Base-by-base conservation (phyloP, 495 filamentous ascomycete species). In the Tuber umbilicatum region DNA sequence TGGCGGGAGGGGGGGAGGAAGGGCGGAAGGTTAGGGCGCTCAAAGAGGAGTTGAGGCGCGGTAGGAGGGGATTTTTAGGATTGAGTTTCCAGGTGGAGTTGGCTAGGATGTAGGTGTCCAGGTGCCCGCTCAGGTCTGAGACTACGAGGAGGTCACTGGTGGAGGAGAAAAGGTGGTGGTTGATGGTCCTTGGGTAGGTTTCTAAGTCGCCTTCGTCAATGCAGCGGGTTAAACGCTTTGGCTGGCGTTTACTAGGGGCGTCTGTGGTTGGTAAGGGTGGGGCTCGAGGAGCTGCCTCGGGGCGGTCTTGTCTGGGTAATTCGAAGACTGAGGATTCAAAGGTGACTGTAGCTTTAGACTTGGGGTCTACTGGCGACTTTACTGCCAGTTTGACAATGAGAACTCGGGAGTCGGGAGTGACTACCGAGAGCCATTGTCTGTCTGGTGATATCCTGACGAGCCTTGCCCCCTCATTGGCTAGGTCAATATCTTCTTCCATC, bases 321-420 rank as follows among this genome's bases (percentile, higher is more conserved):
- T 83, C 76, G 60, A 83, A 79, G 21, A 89, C 82, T 19, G 85
- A 85, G 67, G 85, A 70, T 12, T 45, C 50, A 84, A 73, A 89
- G 73, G 17, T 83, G 83, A 73, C 89, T 82, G 50, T 86, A 80
- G 77, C 85, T 87, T 77, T 88, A 87, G 90, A 68, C 84, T 86
- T 72, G 82, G 84, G 82, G 87, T 87, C 70, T 84, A 86, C 42
- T 83, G 87, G 73, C 87, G 86, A 70, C 83, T 89, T 87, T 72
- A 94, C 86, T 73, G 93, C 89, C 75, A 93, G 86, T 38, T 87
- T 85, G 35, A 97, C 86, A 85, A 97, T 97, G 88, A 93, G 97
- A 86, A 97, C 96, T 80, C 94, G 91, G 85, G 97, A 97, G 87
- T 97, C 97, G 82, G 94, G 92, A 73, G 97, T 89, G 43, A 91